Conservation (phyloP, 805 yeast genomes). For the Monosporozyma aquatica region DNA sequence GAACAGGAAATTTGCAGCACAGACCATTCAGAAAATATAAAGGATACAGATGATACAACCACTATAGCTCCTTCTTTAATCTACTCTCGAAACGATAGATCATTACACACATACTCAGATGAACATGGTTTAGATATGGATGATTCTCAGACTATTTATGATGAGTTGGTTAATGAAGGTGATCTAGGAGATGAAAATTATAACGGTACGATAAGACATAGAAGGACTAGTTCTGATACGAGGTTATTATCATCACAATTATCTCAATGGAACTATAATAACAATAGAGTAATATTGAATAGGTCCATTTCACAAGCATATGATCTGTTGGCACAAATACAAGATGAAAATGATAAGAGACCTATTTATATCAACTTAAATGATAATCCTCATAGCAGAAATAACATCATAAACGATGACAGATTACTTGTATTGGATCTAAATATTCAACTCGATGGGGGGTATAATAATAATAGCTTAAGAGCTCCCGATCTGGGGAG, state of each 20-base stretch:
- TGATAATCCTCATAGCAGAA: conserved; percentile 38
- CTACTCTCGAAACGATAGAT: conserved; percentile 6
- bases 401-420: conserved; percentile 10
- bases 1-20: background rate
- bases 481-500: background rate
- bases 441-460: conserved; percentile 22
- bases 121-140: background rate
- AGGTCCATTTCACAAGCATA: conserved; percentile 48
- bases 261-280: conserved; percentile 69
- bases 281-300: conserved; percentile 55
- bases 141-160: conserved; percentile 1
- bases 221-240: conserved; percentile 13
- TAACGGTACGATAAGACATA: background rate
- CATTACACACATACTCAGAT: background rate
- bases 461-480: conserved; percentile 6
- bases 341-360: conserved; percentile 46
- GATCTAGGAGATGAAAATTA: background rate
- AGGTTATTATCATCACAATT: conserved; percentile 32
- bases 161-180: background rate
- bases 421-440: conserved; percentile 23
- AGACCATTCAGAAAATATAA: background rate
- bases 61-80: conserved; percentile 8
- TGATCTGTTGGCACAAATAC: conserved; percentile 42
- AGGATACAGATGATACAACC: conserved; percentile 4
- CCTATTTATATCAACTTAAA: conserved; percentile 55